A percentile compares a stretch with the other conserved stretches of the same genome.
Conservation (phyloP, 208 protist species). For the Lotmaria passim region DNA sequence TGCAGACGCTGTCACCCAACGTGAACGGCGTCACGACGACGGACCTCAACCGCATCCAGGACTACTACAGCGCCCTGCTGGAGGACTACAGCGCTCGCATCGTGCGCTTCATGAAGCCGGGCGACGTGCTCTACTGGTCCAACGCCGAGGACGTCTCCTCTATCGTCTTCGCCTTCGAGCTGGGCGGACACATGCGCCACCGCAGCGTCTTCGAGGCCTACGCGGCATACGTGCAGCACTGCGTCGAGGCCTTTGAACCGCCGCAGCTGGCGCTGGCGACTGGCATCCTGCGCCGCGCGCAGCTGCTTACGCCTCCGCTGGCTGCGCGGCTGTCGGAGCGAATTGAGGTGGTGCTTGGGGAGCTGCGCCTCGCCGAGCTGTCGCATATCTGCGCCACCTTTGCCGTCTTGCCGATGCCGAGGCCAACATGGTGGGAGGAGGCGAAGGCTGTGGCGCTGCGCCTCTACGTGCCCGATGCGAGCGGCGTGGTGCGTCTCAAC, state of each 20-base stretch:
- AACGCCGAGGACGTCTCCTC: constrained; percentile 62
- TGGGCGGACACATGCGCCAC: constrained; percentile 73
- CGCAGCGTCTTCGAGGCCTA: constrained; percentile 63
- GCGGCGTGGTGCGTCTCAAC: constrained; percentile 52
- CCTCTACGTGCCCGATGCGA: constrained; percentile 37
- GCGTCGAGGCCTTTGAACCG: constrained; percentile 61
- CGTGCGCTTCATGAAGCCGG: constrained; percentile 55
- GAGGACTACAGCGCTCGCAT: constrained; percentile 70
- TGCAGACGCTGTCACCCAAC: constrained; percentile 47
- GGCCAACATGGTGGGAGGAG: constrained; percentile 74
- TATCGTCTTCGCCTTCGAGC: constrained; percentile 84
- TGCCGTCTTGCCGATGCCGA: constrained; percentile 43
- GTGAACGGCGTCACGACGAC: constrained; percentile 45
- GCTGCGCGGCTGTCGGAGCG: constrained; percentile 52
- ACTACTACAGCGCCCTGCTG: constrained; percentile 65
- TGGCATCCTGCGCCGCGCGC: constrained; percentile 78
- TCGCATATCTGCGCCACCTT: constrained; percentile 87
- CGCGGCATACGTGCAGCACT: constrained; percentile 54
- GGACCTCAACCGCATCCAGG: constrained; percentile 52
- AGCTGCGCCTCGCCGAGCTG: constrained; percentile 81
- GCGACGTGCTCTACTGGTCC: constrained; percentile 53
- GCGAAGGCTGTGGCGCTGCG: constrained; percentile 71
- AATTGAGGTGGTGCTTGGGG: constrained; percentile 73
- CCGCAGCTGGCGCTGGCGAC: constrained; percentile 81
- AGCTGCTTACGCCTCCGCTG: constrained; percentile 67